A percentile compares a stretch with the other conserved stretches of the same genome.
These are phyloP conservation scores for Ceratocystis papillata DNA, from an alignment of 2,329 filamentous ascomycete species.

Conservation along the genomic window DNA sequence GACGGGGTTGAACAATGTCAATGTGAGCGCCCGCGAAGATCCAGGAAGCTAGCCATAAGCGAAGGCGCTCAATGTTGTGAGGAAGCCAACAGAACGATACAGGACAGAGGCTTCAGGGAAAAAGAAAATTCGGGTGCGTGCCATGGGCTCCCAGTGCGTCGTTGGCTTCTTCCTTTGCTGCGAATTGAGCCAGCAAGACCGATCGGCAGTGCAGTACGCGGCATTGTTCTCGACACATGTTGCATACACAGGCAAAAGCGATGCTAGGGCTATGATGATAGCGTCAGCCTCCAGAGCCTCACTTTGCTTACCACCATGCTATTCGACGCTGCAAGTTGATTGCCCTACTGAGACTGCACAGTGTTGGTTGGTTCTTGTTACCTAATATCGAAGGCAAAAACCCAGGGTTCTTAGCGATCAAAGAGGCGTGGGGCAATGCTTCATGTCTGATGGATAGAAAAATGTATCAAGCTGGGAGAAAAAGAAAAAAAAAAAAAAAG, in stretches of 20 bases:
- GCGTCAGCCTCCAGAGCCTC: slow-evolving; percentile 9
- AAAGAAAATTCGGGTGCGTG: background rate
- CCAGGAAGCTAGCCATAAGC: background rate
- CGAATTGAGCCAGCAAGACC: background rate
- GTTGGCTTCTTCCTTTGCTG: background rate
- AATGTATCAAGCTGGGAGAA: background rate
- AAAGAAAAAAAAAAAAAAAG: background rate
- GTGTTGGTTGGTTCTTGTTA: background rate
- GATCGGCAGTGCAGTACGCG: background rate
- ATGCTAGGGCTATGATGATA: background rate
- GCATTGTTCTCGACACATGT: background rate
- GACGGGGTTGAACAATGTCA: slow-evolving; percentile 9
- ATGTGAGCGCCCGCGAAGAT: slow-evolving; percentile 9
- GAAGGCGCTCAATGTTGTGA: background rate
- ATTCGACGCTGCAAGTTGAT: too few species aligned
- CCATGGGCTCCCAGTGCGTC: too few species aligned
- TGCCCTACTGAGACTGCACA: background rate
- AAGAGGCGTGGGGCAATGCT: too few species aligned
- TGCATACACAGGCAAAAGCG: background rate
- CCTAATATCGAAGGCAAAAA: background rate
- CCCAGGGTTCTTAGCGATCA: too few species aligned
- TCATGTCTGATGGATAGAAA: too few species aligned
- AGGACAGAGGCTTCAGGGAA: background rate
- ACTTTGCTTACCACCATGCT: background rate
- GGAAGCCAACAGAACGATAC: background rate